Evolutionary conservation across 1,139 yeast genomes (phyloP).

Genomic region (Yamadazyma trypodendri): DNA sequence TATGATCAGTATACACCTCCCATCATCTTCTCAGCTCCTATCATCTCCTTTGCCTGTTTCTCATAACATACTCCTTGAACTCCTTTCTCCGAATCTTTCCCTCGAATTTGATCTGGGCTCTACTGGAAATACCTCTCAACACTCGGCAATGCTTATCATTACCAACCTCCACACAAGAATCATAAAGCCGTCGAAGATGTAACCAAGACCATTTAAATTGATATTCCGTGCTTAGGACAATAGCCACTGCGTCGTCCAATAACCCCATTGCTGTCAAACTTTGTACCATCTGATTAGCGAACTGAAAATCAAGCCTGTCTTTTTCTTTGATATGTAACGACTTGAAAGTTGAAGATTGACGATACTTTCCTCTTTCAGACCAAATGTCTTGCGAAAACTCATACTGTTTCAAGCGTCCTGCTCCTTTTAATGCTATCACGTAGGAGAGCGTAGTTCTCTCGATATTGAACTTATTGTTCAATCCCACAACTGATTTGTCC

Average conservation of each 20-base stretch:
- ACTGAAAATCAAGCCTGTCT: slow-evolving; percentile 58
- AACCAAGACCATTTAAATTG: slow-evolving; percentile 73
- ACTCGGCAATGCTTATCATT: slow-evolving; percentile 37
- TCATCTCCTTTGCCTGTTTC: slow-evolving; percentile 25
- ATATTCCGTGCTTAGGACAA: slow-evolving; percentile 63
- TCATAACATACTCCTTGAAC: slow-evolving; percentile 30
- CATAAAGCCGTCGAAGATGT: slow-evolving; percentile 48
- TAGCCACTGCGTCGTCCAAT: slow-evolving; percentile 67
- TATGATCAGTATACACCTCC: no score
- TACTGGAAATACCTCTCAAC: slow-evolving; percentile 34
- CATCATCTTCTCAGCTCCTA: no score
- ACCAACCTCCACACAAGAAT: slow-evolving; percentile 51
- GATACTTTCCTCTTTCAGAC: slow-evolving; percentile 73
- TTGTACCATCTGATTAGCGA: slow-evolving; percentile 64
- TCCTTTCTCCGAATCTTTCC: slow-evolving; percentile 40
- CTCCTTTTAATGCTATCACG: slow-evolving; percentile 64
- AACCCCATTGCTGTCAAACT: slow-evolving; percentile 51
- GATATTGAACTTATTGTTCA: slow-evolving; percentile 18
- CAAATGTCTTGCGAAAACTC: slow-evolving; percentile 66
- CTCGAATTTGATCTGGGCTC: slow-evolving; percentile 35
- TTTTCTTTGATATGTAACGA: slow-evolving; percentile 35
- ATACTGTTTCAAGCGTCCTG: slow-evolving; percentile 51
- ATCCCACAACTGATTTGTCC: slow-evolving; percentile 7
- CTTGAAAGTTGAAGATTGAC: slow-evolving; percentile 55
- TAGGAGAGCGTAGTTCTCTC: slow-evolving; percentile 57